These are phyloP conservation scores for Colletotrichum sp. DNA, from an alignment of 2,329 filamentous ascomycete species.

Conservation along the genomic window DNA sequence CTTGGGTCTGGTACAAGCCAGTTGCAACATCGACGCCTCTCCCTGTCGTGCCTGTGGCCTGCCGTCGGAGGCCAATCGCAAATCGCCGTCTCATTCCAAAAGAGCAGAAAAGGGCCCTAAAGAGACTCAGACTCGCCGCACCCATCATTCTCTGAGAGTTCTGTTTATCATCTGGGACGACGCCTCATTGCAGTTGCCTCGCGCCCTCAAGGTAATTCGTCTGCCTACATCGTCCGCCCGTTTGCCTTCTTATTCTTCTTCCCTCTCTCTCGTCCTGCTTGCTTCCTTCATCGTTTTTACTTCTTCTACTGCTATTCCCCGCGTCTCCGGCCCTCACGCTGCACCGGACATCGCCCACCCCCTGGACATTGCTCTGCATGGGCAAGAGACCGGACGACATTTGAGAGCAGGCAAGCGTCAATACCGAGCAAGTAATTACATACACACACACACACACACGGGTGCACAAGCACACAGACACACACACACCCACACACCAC, in stretches of 20 bases:
- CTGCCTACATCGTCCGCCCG: not conserved
- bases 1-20: not conserved
- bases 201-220: not conserved
- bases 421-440: not conserved
- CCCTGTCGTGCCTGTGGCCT: slow-evolving; percentile 21
- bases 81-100: slow-evolving; percentile 16
- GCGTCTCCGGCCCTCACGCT: not conserved
- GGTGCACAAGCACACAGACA: not conserved
- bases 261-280: not conserved
- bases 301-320: not conserved
- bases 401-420: not conserved
- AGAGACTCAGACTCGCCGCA: slow-evolving; percentile 2
- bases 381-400: not conserved
- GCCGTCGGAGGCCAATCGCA: slow-evolving; percentile 13
- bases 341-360: not conserved
- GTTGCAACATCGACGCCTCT: slow-evolving; percentile 18
- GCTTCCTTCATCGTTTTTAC: not conserved
- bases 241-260: not conserved
- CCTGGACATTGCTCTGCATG: not conserved
- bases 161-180: slow-evolving; percentile 7
- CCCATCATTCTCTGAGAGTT: not conserved
- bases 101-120: not conserved
- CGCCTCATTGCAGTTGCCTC: not conserved
- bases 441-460: not conserved
- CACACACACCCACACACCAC: not conserved